These are phyloP conservation scores for Corniculantispora saksenae DNA, from an alignment of 2,329 filamentous ascomycete genomes.

Conservation along the genomic window DNA sequence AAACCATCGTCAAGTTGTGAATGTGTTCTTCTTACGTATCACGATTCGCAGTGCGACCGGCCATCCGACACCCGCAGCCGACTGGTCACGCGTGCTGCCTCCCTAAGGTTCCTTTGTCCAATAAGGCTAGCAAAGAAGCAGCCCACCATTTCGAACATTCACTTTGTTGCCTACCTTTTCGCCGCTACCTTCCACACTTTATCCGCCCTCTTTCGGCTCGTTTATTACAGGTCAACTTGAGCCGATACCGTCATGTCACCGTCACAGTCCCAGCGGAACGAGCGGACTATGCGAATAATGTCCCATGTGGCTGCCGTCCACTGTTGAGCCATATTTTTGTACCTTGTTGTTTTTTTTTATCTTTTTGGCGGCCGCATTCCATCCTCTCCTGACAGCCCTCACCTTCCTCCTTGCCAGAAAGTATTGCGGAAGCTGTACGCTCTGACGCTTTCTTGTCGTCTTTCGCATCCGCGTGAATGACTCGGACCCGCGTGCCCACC, in stretches of 20 bases:
- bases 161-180: not conserved
- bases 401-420: too few relatives aligned
- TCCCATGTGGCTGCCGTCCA: not conserved
- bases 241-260: conserved; percentile 2
- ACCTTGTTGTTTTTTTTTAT: not conserved
- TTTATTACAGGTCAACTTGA: not conserved
- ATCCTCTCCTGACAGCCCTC: not conserved
- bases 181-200: not conserved
- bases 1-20: not conserved
- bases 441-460: not conserved
- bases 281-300: not conserved
- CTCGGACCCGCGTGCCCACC: conserved; percentile 10
- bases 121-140: not conserved
- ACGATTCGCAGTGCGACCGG: not conserved
- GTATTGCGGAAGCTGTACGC: conserved; percentile 1
- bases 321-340: not conserved
- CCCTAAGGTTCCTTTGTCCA: not conserved
- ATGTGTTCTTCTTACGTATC: not conserved
- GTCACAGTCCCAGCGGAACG: not conserved
- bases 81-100: conserved; percentile 1
- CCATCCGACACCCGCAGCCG: not conserved
- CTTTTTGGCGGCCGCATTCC: not conserved
- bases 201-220: not conserved
- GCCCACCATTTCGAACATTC: conserved; percentile 2
- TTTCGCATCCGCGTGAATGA: not conserved